These are phyloP conservation scores for Carex littledalei DNA, from an alignment of 176 grass and related monocot genomes.

Conservation along the genomic window DNA sequence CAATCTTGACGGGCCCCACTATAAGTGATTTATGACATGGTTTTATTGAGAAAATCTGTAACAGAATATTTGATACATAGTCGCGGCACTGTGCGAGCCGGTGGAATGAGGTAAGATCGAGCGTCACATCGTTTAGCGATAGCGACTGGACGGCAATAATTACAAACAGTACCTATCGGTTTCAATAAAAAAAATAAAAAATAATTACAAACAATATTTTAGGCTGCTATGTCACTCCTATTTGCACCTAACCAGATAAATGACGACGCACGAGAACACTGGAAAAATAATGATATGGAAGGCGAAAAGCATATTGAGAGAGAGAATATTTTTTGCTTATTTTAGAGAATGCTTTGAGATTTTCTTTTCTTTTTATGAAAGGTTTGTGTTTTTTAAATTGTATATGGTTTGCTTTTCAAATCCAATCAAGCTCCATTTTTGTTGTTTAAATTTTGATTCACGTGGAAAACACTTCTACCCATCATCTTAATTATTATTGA, in stretches of 20 bases:
- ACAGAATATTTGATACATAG: background rate
- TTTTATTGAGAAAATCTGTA: background rate
- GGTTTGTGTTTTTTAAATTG: too few relatives aligned
- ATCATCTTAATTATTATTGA: background rate
- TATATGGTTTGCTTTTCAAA: background rate
- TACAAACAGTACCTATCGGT: background rate
- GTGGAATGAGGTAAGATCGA: conserved; percentile 5
- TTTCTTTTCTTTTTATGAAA: background rate
- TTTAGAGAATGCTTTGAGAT: background rate
- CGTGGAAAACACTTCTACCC: background rate
- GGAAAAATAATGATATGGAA: background rate
- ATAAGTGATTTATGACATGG: background rate
- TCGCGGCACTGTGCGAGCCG: background rate
- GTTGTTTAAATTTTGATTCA: background rate
- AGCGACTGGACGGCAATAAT: background rate
- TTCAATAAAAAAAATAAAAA: too few relatives aligned
- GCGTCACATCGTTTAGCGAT: conserved; percentile 20
- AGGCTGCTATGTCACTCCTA: background rate
- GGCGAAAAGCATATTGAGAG: background rate
- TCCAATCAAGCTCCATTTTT: background rate
- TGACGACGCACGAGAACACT: background rate
- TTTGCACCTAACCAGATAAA: background rate
- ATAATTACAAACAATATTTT: too few relatives aligned
- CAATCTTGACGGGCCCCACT: background rate
- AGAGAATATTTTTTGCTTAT: background rate